These are phyloP conservation scores for Penicillium digitatum DNA, from an alignment of 2,329 filamentous ascomycete species.

Conservation along the genomic window DNA sequence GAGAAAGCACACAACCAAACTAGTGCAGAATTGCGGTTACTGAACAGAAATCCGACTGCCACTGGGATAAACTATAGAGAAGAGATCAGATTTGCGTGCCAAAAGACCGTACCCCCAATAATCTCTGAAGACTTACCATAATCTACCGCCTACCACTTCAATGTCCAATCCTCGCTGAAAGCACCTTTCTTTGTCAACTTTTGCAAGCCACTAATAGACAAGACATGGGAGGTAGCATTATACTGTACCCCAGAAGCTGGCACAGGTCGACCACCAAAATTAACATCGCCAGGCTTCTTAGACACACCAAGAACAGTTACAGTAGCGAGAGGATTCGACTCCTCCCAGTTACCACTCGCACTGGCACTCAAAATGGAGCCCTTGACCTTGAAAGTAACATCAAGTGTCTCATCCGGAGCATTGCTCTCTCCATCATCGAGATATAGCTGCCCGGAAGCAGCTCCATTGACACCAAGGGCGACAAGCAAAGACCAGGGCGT, in stretches of 20 bases:
- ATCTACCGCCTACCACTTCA: conserved; percentile 56
- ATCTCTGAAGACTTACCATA: background rate
- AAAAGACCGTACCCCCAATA: background rate
- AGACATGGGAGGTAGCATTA: conserved; percentile 45
- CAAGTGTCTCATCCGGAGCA: conserved; percentile 52
- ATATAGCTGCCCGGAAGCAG: conserved; percentile 62
- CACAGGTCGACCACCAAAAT: conserved; percentile 50
- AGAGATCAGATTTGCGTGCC: background rate
- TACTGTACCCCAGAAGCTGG: conserved; percentile 46
- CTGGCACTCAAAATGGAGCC: conserved; percentile 46
- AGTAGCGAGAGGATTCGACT: conserved; percentile 57
- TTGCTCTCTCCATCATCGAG: conserved; percentile 72
- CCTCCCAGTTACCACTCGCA: conserved; percentile 52
- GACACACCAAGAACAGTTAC: conserved; percentile 60
- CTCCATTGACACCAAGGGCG: conserved; percentile 54
- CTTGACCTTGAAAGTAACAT: conserved; percentile 42
- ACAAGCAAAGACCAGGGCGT: conserved; percentile 66
- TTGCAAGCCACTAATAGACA: conserved; percentile 52
- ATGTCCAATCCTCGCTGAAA: conserved; percentile 56
- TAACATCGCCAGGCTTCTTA: conserved; percentile 43
- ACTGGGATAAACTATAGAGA: background rate
- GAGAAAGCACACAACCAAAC: too few relatives aligned
- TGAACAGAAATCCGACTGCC: background rate
- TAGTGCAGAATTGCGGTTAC: background rate
- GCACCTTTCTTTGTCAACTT: conserved; percentile 51